Conservation (phyloP, 805 yeast species). For the Wickerhamomyces bovis region DNA sequence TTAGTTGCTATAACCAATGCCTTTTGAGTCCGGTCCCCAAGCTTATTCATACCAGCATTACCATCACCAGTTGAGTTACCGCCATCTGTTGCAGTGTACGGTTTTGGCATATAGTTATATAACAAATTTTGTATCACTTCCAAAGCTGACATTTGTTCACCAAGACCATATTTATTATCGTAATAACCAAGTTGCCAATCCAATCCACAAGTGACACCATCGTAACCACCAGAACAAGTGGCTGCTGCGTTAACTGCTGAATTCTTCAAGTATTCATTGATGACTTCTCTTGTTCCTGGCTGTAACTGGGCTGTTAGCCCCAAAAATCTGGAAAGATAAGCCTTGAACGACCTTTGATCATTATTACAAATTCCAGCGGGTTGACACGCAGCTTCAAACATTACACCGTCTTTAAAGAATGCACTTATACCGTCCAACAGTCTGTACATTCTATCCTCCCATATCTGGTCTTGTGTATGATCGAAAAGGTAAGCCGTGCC, state of each 20-base stretch:
- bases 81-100: conserved; percentile 58
- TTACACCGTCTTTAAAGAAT: conserved; percentile 49
- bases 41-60: conserved; percentile 47
- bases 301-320: conserved; percentile 69
- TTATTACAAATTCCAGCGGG: conserved; percentile 54
- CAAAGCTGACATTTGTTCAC: conserved; percentile 85
- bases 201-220: conserved; percentile 83
- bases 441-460: conserved; percentile 58
- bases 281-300: conserved; percentile 39
- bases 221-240: conserved; percentile 82
- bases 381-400: conserved; percentile 87
- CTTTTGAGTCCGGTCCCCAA: conserved; percentile 11
- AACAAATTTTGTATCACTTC: conserved; percentile 48
- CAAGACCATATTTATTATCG: conserved; percentile 77
- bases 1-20: conserved; percentile 33
- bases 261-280: conserved; percentile 30
- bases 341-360: conserved; percentile 92
- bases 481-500: conserved; percentile 82
- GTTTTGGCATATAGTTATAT: conserved; percentile 38
- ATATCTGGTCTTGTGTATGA: conserved; percentile 54
- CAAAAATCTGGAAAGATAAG: conserved; percentile 68
- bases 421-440: conserved; percentile 50
- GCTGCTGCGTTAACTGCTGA: conserved; percentile 72
- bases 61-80: conserved; percentile 66
- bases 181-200: conserved; percentile 66